Percentiles rank a stretch among this genome's conserved stretches.
These are phyloP conservation scores for Cryptosporidium andersoni DNA, from an alignment of 169 alveolate species.

Conservation along the genomic window DNA sequence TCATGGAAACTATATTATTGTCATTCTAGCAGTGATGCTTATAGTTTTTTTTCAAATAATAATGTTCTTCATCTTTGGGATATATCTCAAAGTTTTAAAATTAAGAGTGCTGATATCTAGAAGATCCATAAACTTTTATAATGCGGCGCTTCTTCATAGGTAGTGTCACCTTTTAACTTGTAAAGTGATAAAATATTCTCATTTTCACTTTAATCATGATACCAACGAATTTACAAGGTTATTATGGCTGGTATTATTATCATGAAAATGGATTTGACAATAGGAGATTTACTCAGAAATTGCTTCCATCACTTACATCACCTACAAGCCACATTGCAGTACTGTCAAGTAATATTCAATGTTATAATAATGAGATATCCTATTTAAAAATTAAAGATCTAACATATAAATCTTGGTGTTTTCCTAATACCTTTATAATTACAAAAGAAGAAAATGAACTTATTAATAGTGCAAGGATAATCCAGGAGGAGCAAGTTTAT, in stretches of 20 bases:
- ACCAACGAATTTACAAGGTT: conserved; percentile 21
- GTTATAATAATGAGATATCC: background rate
- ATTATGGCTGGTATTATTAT: conserved; percentile 54
- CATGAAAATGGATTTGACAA: conserved; percentile 35
- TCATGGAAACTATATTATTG: conserved; percentile 48
- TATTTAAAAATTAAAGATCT: conserved; percentile 3
- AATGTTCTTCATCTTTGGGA: conserved; percentile 59
- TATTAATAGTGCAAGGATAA: background rate
- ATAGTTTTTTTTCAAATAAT: conserved; percentile 38
- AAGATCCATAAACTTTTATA: background rate
- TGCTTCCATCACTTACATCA: conserved; percentile 39
- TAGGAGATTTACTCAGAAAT: background rate
- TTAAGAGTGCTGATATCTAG: background rate
- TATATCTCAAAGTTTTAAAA: conserved; percentile 11
- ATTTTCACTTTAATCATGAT: background rate
- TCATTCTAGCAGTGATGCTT: conserved; percentile 56
- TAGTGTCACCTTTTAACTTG: too few species aligned
- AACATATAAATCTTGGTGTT: conserved; percentile 31
- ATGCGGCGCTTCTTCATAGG: background rate
- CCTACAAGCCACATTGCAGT: conserved; percentile 47
- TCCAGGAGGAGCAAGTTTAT: conserved; percentile 20
- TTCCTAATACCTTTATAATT: conserved; percentile 19
- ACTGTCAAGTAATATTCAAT: background rate
- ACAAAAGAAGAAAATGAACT: background rate
- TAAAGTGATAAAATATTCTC: background rate